Evolutionary conservation across 805 yeast genomes (phyloP).

Genomic region (Starmerella tilneyi): DNA sequence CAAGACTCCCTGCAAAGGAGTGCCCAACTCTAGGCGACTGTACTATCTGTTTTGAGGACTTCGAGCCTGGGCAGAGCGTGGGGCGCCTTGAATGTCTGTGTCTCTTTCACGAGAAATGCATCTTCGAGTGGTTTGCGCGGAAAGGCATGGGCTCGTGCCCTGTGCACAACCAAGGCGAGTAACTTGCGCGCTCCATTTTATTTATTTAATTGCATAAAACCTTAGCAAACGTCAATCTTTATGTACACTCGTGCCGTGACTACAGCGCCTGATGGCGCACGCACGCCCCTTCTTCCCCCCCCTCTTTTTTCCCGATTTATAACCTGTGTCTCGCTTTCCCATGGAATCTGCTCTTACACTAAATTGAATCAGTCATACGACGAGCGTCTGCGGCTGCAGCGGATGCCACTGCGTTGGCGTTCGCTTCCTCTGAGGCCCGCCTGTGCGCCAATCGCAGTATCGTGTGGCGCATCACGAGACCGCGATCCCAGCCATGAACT

Average conservation of each 20-base stretch:
- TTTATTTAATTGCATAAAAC: neutral
- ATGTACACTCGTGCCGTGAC: neutral
- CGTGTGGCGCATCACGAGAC: too few relatives aligned
- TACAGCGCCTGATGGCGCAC: too few relatives aligned
- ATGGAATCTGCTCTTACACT: too few relatives aligned
- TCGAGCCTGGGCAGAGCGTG: constrained; percentile 74
- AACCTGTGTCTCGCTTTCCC: neutral
- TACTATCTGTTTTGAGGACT: constrained; percentile 85
- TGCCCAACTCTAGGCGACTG: constrained; percentile 54
- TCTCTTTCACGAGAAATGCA: constrained; percentile 84
- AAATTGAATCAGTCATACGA: too few relatives aligned
- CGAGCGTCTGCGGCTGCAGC: too few relatives aligned
- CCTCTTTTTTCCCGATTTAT: neutral
- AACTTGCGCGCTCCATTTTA: too few relatives aligned
- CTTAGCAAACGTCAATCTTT: neutral
- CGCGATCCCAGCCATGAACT: too few relatives aligned
- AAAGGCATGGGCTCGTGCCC: constrained; percentile 85
- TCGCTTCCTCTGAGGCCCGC: too few relatives aligned
- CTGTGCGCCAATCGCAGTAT: too few relatives aligned
- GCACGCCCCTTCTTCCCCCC: too few relatives aligned
- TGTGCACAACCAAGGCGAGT: constrained; percentile 42
- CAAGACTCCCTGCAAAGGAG: constrained; percentile 33
- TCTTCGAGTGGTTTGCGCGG: constrained; percentile 78
- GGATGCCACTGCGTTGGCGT: too few relatives aligned
- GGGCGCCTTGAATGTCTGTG: constrained; percentile 91